Evolutionary conservation across 306 rosid genomes (phyloP).

Genomic region (Cicer judaicum): DNA sequence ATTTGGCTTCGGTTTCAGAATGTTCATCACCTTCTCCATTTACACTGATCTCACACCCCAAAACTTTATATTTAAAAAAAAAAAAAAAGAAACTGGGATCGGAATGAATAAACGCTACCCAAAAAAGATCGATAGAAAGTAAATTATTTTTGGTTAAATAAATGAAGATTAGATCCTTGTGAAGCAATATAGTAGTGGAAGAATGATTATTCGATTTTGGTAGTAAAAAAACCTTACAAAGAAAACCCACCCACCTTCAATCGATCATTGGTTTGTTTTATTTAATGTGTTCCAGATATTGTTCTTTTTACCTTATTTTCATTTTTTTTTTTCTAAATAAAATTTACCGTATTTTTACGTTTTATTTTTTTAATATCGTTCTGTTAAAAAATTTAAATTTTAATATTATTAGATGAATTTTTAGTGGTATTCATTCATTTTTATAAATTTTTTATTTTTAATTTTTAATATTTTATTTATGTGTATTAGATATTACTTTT

Average conservation of each 20-base stretch:
- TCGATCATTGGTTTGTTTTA: too few relatives aligned
- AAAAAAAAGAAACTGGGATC: background rate
- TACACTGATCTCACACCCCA: slow-evolving; percentile 35
- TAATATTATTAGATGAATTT: too few relatives aligned
- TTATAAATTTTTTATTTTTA: too few relatives aligned
- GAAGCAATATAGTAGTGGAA: slow-evolving; percentile 11
- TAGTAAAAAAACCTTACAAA: slow-evolving; percentile 2
- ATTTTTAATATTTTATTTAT: too few relatives aligned
- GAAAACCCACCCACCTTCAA: background rate
- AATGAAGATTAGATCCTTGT: slow-evolving; percentile 12
- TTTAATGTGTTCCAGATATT: background rate
- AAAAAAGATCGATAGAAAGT: background rate
- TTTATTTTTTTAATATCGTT: too few relatives aligned
- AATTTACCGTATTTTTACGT: too few relatives aligned
- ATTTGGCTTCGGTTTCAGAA: slow-evolving; percentile 72
- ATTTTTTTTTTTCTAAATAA: too few relatives aligned
- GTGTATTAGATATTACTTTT: too few relatives aligned
- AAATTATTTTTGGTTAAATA: background rate
- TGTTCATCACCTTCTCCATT: slow-evolving; percentile 80
- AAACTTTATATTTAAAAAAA: background rate
- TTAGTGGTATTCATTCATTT: too few relatives aligned
- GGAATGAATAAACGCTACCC: slow-evolving; percentile 28
- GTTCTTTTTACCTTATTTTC: too few relatives aligned
- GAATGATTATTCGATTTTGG: slow-evolving; percentile 22
- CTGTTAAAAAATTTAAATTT: too few relatives aligned